Base-by-base conservation (phyloP, 768 basidiomycete genomes). In the Termitomyces sp. region DNA sequence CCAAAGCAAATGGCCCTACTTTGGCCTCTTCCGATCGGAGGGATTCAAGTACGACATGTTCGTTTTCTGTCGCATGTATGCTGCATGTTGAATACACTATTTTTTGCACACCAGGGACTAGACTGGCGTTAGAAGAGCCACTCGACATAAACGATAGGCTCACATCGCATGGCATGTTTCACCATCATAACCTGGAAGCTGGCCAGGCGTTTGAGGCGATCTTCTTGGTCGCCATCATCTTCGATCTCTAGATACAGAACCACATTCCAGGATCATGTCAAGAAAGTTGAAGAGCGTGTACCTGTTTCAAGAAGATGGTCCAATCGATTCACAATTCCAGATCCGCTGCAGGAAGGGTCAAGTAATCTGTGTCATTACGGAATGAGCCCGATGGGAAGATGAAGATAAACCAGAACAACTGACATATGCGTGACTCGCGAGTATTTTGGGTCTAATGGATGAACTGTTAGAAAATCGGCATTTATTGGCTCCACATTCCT, bases 11-110 rank as follows among this genome's bases (percentile, higher is more conserved):
- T 2, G 75, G 74, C 32, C 79, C 81, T 37, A 68, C 69, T 37
- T 69, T 68, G 25, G 91, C 92, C 71, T 94, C 91, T 9, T 86
- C 81, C 32, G 88, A 89, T 58, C 76, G 76, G 49, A 98, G 80
- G 4, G 89, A 88, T 57, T 84, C 78, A 7, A 83, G 77, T 9
- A 98, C 92, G 59, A 98, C 97, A 61, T 86, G 86, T 71, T 99
- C 97, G 73, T 99, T 96, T 70, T 99, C 97, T 46, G 82, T 83
- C 14, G 91, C 84, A 73, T 98, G 89, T 51, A 97, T 79, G 64
- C 94, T 97, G 71, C 96, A 99, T n/a, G 97, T 99, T 29, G 96
- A 98, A 73, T 99, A 98, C 32, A 95, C 95, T 67, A 99, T 93
- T 67, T 84, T 86, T 60, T 80, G 74, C 40, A 87, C 91, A 45